phyloP scores from a whole-genome alignment of 305 asterid genomes.

The Fraxinus platypoda region DNA sequence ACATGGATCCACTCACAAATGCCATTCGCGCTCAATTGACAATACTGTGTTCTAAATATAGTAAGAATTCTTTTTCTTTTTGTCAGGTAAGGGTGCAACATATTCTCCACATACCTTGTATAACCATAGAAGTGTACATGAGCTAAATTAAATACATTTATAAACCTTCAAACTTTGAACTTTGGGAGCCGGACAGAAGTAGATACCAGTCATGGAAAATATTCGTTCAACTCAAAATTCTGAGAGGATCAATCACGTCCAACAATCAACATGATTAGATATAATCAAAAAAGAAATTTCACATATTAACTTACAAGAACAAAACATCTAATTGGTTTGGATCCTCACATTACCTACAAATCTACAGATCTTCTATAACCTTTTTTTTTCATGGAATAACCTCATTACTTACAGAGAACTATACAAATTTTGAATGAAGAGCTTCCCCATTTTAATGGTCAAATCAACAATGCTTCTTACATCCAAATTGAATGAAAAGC shows the following conservation, averaged over 20 bases:
- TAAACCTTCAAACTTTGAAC: background rate
- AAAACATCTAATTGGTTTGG: background rate
- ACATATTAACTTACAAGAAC: background rate
- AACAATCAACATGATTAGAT: background rate
- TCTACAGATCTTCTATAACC: background rate
- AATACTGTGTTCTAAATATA: background rate
- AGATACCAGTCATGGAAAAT: background rate
- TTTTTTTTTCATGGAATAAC: background rate
- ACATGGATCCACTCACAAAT: background rate
- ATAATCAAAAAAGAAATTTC: background rate
- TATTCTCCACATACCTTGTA: background rate
- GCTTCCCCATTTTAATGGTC: background rate
- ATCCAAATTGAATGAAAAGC: background rate
- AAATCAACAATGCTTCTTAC: background rate
- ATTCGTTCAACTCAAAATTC: background rate
- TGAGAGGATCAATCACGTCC: background rate
- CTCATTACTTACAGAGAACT: background rate
- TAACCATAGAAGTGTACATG: background rate
- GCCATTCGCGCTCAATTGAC: background rate
- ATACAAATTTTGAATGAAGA: background rate
- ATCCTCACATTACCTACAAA: conserved; percentile 1
- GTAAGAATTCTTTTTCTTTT: background rate
- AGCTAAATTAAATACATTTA: background rate
- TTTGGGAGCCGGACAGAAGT: background rate
- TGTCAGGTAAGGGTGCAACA: background rate